These are phyloP conservation scores for Funneliformis geosporum DNA, from an alignment of 192 early-diverging fungal genomes.

Conservation along the genomic window DNA sequence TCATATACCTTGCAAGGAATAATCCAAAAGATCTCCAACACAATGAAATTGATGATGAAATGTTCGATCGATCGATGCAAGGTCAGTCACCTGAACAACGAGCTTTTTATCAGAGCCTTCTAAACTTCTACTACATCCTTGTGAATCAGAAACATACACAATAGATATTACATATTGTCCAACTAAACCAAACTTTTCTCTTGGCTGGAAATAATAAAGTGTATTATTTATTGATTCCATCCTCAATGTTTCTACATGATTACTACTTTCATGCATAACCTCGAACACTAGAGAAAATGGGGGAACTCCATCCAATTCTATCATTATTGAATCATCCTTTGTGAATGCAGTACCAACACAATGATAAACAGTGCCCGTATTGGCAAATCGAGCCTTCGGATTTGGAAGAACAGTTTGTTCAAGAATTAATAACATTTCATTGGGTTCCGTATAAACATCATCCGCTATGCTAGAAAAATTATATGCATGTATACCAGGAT, in stretches of 20 bases:
- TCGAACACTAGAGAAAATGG: constrained; percentile 41
- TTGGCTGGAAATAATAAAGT: constrained; percentile 32
- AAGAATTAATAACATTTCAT: constrained; percentile 30
- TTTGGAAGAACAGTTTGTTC: constrained; percentile 40
- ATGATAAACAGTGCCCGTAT: constrained; percentile 16
- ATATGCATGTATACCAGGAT: constrained; percentile 39
- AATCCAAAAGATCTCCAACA: constrained; percentile 45
- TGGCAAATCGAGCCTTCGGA: constrained; percentile 38
- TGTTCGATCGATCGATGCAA: constrained; percentile 18
- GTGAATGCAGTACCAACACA: constrained; percentile 43
- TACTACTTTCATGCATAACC: constrained; percentile 33
- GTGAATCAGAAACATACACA: constrained; percentile 38
- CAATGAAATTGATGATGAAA: constrained; percentile 39
- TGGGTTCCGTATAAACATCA: constrained; percentile 38
- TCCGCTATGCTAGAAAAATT: constrained; percentile 43
- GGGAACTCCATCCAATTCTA: constrained; percentile 39
- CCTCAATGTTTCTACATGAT: constrained; percentile 19
- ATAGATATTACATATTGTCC: constrained; percentile 43
- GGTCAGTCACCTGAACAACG: constrained; percentile 13
- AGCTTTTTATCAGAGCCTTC: constrained; percentile 13
- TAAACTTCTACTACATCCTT: constrained; percentile 35
- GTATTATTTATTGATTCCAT: constrained; percentile 36
- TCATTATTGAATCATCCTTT: constrained; percentile 31
- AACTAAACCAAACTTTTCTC: constrained; percentile 27
- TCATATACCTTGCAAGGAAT: constrained; percentile 43